Evolutionary conservation across 768 basidiomycete species (phyloP).

Genomic region (Agrocybe chaxingu): DNA sequence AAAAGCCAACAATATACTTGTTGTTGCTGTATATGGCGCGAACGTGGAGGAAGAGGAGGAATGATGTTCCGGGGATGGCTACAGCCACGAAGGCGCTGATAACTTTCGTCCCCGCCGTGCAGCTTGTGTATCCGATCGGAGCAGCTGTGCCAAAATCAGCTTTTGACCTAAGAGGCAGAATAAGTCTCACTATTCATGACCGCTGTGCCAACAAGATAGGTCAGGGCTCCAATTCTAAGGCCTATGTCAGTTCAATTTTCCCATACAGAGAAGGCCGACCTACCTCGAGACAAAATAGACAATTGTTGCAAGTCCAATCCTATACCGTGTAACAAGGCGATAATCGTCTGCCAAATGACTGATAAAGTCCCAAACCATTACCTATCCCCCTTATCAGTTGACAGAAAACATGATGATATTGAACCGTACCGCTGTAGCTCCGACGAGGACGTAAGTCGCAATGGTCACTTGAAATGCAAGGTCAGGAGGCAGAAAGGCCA

Average conservation of each 20-base stretch:
- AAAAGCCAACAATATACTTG: background rate
- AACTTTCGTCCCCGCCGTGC: no score
- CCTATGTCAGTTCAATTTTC: no score
- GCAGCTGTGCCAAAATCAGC: no score
- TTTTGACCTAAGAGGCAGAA: no score
- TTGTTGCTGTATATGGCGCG: background rate
- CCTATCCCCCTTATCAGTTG: background rate
- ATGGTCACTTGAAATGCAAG: slow-evolving; percentile 11
- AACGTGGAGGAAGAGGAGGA: slow-evolving; percentile 7
- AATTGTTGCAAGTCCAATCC: no score
- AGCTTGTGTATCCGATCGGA: no score
- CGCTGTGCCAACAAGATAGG: no score
- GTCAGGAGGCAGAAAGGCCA: slow-evolving; percentile 15
- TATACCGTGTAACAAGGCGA: background rate
- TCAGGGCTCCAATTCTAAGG: no score
- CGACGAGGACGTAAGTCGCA: slow-evolving; percentile 10
- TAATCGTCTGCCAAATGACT: background rate
- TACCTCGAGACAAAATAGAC: no score
- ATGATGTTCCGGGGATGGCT: background rate
- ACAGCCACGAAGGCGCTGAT: background rate
- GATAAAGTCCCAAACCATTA: slow-evolving; percentile 1
- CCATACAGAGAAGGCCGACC: no score
- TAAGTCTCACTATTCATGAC: no score
- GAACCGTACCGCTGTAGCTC: slow-evolving; percentile 8
- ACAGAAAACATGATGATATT: background rate